phyloP scores from a whole-genome alignment of 306 rosid genomes.

The Sindora glabra region DNA sequence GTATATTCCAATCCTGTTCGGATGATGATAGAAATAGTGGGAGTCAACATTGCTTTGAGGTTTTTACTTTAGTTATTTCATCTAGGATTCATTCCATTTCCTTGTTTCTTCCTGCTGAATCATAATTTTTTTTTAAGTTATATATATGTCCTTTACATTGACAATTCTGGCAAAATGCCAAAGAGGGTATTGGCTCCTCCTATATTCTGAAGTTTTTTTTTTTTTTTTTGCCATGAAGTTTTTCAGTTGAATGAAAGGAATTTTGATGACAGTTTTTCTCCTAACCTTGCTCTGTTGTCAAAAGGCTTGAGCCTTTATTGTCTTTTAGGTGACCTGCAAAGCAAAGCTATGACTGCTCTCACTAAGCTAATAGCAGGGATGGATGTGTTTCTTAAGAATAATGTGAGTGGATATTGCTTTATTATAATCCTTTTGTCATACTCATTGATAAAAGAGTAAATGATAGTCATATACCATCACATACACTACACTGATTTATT shows the following conservation, averaged over 20 bases:
- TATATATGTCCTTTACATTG: constrained; percentile 23
- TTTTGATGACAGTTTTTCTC: constrained; percentile 20
- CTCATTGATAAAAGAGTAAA: too few relatives aligned
- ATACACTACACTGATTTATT: too few relatives aligned
- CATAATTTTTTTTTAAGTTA: constrained; percentile 4
- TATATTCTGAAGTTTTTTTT: constrained; percentile 32
- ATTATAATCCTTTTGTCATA: too few relatives aligned
- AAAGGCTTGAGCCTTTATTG: too few relatives aligned
- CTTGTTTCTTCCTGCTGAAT: constrained; percentile 8
- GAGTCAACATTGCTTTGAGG: constrained; percentile 30
- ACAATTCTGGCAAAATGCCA: constrained; percentile 34
- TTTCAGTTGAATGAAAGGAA: constrained; percentile 28
- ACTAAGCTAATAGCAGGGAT: too few relatives aligned
- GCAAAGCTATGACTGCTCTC: too few relatives aligned
- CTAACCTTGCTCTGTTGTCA: neutral
- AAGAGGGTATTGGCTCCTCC: constrained; percentile 36
- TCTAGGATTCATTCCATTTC: constrained; percentile 24
- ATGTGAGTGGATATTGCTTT: too few relatives aligned
- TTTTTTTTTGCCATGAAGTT: too few relatives aligned
- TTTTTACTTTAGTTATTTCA: constrained; percentile 38
- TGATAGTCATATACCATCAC: too few relatives aligned
- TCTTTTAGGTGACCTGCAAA: too few relatives aligned
- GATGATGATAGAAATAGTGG: constrained; percentile 33
- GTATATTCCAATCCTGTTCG: constrained; percentile 24
- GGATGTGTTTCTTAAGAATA: too few relatives aligned